Evolutionary conservation across 2,329 filamentous ascomycete species (phyloP), one percentile per base, ranked within the genome.

Genomic region (Ascochyta viciae-villosae): DNA sequence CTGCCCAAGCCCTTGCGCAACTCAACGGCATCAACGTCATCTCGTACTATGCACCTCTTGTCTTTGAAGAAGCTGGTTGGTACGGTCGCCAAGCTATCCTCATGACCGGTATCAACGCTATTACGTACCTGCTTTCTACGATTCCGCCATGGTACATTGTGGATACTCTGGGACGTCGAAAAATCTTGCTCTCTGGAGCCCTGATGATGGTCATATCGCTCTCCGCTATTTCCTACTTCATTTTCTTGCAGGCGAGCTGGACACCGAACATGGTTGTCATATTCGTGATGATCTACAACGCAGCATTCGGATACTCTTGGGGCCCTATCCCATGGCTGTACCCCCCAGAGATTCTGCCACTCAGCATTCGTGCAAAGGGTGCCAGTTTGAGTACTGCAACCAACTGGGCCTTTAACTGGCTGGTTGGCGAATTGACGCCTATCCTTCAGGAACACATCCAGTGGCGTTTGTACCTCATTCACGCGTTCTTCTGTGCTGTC

Each of bases 1-100:
- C 94, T 31, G 95, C 95, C 4, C 95, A 98, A 77, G 92, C 89
- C 6, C 86, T 99, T 63, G 95, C 95, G 26, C 95, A 99, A 78
- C 86, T 99, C 50, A 98, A 98, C 79, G 95, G 95, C 63, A 99
- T 99, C 81, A 99, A 99, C 78, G 95, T 99, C 74, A 99, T 99
- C 62, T 98, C 94, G 1, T 99, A 98, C 82, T 99, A 99, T 73
- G 95, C 95, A 1, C 95, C 95, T 0, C 87, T 96, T 52, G 94
- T 98, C 15, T 98, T 99, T 70, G 93, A 97, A 77, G 93, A 93
- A 57, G 95, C 95, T 34, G 94, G 95, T n/a, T 98, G 94, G 95
- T 79, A 86, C 51, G 95, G 94, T 26, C 91, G 94, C 64, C 84
- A 92, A 56, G 95, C 95, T 5, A 90, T 98, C 61, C 84, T 98